Conservation (phyloP, 768 basidiomycete species). For the Rhodotorula kratochvilovae region DNA sequence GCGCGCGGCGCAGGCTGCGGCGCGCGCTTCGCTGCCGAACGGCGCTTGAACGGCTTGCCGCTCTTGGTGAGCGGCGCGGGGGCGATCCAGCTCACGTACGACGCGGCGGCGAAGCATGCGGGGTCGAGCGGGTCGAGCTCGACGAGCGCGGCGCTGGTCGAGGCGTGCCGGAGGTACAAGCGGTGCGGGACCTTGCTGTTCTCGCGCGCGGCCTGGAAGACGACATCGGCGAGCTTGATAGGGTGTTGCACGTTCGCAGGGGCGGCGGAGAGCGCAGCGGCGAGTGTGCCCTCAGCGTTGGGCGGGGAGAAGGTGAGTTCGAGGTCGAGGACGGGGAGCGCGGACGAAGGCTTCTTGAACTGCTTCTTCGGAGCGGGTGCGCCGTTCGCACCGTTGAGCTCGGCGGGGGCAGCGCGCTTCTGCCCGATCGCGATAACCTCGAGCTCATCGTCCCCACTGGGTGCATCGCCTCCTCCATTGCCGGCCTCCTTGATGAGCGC, state of each 20-base stretch:
- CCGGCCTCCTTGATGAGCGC: not conserved
- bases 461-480: not conserved
- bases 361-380: not conserved
- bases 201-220: not conserved
- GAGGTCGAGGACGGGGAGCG: not conserved
- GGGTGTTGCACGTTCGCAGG: not conserved
- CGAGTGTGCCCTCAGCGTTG: not conserved
- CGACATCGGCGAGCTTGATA: not conserved
- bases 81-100: not conserved
- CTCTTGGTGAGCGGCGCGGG: slow-evolving; percentile 10
- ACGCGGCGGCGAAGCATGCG: not conserved
- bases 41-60: slow-evolving; percentile 11
- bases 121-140: slow-evolving; percentile 27
- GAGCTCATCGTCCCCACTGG: not conserved
- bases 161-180: not conserved
- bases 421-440: not conserved
- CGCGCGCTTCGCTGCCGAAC: not conserved
- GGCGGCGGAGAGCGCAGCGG: not conserved
- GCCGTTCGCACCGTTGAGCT: too few relatives aligned
- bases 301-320: not conserved
- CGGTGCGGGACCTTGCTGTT: slow-evolving; percentile 10
- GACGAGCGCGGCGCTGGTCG: slow-evolving; percentile 3
- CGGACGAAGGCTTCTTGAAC: not conserved
- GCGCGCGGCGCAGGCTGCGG: not conserved
- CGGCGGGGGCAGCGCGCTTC: not conserved